Evolutionary conservation across 2,329 filamentous ascomycete genomes (phyloP).

Genomic region (Alternaria burnsii): DNA sequence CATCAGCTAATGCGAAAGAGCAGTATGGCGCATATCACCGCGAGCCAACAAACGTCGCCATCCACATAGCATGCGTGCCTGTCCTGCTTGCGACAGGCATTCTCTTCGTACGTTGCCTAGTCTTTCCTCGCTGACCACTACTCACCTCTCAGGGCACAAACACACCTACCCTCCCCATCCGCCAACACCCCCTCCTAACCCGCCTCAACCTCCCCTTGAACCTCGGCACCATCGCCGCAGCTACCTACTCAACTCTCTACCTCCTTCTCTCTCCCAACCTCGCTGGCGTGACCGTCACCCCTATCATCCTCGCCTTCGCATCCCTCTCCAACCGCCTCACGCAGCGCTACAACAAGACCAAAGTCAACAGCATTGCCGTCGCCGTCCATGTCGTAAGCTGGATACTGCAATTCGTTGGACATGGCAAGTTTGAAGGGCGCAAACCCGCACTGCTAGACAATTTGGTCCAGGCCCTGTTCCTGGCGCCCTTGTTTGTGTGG

Average conservation of each 20-base stretch:
- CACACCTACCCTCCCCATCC: constrained; percentile 56
- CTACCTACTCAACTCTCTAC: constrained; percentile 79
- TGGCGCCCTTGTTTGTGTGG: constrained; percentile 97
- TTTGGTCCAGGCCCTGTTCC: constrained; percentile 85
- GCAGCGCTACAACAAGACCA: constrained; percentile 64
- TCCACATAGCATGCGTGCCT: constrained; percentile 82
- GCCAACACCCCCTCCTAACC: constrained; percentile 39
- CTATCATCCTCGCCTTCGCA: constrained; percentile 76
- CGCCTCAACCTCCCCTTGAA: constrained; percentile 51
- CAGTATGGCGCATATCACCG: constrained; percentile 87
- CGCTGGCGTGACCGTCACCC: constrained; percentile 77
- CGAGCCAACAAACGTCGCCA: constrained; percentile 77
- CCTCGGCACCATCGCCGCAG: constrained; percentile 59
- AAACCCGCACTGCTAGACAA: constrained; percentile 91
- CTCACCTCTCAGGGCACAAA: constrained; percentile 61
- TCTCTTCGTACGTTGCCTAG: constrained; percentile 67
- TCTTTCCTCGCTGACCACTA: background rate
- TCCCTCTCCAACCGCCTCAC: constrained; percentile 76
- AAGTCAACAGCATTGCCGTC: constrained; percentile 69
- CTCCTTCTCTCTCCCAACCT: constrained; percentile 87
- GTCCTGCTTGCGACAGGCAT: constrained; percentile 75
- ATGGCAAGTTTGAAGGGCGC: constrained; percentile 85
- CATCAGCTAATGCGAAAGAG: background rate
- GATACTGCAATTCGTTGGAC: constrained; percentile 89
- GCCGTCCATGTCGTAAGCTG: constrained; percentile 76